Evolutionary conservation across 352 stramenopile genomes (phyloP).

Genomic region (Globisporangium cederbergense): DNA sequence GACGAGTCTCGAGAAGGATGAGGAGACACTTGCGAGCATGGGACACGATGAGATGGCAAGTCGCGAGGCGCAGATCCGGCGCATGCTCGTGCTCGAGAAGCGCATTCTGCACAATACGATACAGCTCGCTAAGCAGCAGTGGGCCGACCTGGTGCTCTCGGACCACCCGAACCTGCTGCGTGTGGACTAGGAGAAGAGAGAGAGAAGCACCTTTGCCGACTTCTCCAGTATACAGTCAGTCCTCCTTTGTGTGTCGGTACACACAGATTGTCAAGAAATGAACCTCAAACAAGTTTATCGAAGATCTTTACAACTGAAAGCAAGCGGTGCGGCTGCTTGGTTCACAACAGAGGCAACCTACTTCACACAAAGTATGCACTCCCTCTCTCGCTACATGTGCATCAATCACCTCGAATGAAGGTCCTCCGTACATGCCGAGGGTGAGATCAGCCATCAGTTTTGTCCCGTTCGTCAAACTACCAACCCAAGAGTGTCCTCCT

Average conservation of each 20-base stretch:
- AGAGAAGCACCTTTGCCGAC: not conserved
- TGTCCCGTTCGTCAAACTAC: too few relatives aligned
- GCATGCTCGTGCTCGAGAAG: slow-evolving; percentile 54
- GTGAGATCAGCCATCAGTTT: too few relatives aligned
- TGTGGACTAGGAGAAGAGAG: slow-evolving; percentile 1
- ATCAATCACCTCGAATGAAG: too few relatives aligned
- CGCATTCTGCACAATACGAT: slow-evolving; percentile 52
- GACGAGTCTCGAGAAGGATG: slow-evolving; percentile 34
- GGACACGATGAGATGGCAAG: slow-evolving; percentile 5
- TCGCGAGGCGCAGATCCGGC: slow-evolving; percentile 33
- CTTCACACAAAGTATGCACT: not conserved
- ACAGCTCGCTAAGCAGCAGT: slow-evolving; percentile 38
- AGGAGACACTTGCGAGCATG: slow-evolving; percentile 16
- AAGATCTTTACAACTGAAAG: too few relatives aligned
- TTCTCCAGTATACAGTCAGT: too few relatives aligned
- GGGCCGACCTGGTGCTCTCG: slow-evolving; percentile 43
- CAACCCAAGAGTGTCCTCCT: too few relatives aligned
- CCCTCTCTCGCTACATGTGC: not conserved
- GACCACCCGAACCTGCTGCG: slow-evolving; percentile 42
- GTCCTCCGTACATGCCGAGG: too few relatives aligned
- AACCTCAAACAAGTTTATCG: too few relatives aligned
- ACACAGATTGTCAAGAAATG: too few relatives aligned
- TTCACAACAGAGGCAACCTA: not conserved
- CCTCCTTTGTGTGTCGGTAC: too few relatives aligned
- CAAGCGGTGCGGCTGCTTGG: not conserved